Conservation (phyloP, 495 filamentous ascomycete genomes). For the Neurospora terricola region DNA sequence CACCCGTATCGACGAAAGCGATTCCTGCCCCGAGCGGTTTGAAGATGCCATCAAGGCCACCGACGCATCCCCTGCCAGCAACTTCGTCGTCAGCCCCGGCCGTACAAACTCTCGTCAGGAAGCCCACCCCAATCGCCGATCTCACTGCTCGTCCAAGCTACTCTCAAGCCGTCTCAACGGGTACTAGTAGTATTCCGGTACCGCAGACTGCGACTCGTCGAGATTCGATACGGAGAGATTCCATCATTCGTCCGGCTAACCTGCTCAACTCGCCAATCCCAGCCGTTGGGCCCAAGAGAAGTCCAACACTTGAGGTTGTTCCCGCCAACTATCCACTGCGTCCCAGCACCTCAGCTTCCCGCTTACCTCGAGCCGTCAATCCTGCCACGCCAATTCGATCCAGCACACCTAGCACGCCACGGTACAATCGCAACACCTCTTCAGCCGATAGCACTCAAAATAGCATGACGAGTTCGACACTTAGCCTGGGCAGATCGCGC, state of each 20-base stretch:
- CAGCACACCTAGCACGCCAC: conserved; percentile 11
- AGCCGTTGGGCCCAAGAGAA: background rate
- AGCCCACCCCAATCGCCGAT: conserved; percentile 3
- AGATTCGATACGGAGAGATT: background rate
- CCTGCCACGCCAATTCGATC: conserved; percentile 22
- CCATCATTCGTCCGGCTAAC: conserved; percentile 1
- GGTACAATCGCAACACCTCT: conserved; percentile 18
- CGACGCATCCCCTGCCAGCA: conserved; percentile 4
- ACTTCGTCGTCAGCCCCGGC: background rate
- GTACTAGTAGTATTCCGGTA: background rate
- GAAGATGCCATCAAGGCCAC: conserved; percentile 10
- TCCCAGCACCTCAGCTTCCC: conserved; percentile 20
- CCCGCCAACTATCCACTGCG: conserved; percentile 15
- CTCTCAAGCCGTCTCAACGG: conserved; percentile 8
- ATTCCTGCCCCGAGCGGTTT: conserved; percentile 5
- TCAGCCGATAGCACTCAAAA: conserved; percentile 25
- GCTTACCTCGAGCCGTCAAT: conserved; percentile 18
- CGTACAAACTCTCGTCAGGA: background rate
- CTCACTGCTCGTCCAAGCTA: conserved; percentile 10
- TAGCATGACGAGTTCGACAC: conserved; percentile 24
- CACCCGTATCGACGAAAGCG: background rate
- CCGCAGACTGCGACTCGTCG: background rate
- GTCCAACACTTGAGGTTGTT: conserved; percentile 7
- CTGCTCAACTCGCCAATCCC: conserved; percentile 1
- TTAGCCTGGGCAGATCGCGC: conserved; percentile 18